Conservation (phyloP, 108 stramenopile species). For the Stephanodiscus minutulus region DNA sequence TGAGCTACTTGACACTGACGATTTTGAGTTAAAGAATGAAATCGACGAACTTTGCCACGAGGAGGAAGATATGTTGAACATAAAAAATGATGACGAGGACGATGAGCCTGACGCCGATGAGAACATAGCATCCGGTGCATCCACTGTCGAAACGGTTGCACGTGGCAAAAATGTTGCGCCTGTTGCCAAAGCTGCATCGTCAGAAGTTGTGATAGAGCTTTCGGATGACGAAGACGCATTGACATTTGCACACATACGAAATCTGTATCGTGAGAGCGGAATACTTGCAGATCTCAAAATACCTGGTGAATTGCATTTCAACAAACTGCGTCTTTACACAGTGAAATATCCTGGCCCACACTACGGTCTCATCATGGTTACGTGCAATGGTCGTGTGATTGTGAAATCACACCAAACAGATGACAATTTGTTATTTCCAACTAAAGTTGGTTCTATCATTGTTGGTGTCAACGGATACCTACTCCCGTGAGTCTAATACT, state of each 20-base stretch:
- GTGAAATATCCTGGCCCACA: slow-evolving; percentile 18
- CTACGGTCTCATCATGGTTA: slow-evolving; percentile 30
- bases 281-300: neutral
- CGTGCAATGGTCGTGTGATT: slow-evolving; percentile 52
- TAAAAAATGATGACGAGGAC: slow-evolving; percentile 55
- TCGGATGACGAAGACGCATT: slow-evolving; percentile 31
- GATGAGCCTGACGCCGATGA: slow-evolving; percentile 44
- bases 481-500: slow-evolving; percentile 19
- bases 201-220: slow-evolving; percentile 22
- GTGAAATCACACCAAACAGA: slow-evolving; percentile 20
- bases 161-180: neutral
- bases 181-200: slow-evolving; percentile 5
- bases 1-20: slow-evolving; percentile 48
- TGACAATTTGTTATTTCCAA: slow-evolving; percentile 20
- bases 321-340: slow-evolving; percentile 13
- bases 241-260: slow-evolving; percentile 20
- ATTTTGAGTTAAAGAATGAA: slow-evolving; percentile 57
- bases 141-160: neutral
- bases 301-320: slow-evolving; percentile 14
- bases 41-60: slow-evolving; percentile 71
- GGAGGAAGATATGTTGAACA: slow-evolving; percentile 69
- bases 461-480: slow-evolving; percentile 55
- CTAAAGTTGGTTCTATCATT: slow-evolving; percentile 61
- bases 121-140: slow-evolving; percentile 13
- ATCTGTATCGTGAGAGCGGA: slow-evolving; percentile 4